Conservation (phyloP, 2,329 filamentous ascomycete species). For the Verticillium tricorpus region DNA sequence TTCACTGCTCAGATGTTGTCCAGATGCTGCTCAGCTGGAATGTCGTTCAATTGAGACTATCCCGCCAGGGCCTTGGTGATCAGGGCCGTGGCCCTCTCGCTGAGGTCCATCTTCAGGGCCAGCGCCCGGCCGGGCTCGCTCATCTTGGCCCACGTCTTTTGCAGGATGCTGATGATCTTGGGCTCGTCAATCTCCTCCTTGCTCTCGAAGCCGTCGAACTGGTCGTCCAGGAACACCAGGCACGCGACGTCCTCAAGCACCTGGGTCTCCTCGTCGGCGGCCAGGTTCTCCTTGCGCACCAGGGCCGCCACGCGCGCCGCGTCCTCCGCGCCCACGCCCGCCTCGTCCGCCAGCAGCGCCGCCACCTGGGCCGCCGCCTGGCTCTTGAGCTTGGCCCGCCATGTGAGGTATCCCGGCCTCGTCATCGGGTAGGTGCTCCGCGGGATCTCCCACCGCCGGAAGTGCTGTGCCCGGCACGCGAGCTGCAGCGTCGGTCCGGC, state of each 20-base stretch:
- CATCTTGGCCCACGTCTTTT: constrained; percentile 77
- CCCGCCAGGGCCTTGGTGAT: constrained; percentile 56
- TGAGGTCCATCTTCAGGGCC: constrained; percentile 63
- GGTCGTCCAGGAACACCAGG: constrained; percentile 81
- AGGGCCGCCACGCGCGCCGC: constrained; percentile 61
- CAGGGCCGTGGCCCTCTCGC: constrained; percentile 55
- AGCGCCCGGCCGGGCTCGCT: constrained; percentile 55
- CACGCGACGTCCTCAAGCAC: constrained; percentile 81
- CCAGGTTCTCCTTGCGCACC: constrained; percentile 74
- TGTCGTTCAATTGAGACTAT: background rate
- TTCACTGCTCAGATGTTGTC: too few species aligned
- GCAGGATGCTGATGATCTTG: constrained; percentile 67
- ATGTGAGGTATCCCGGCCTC: constrained; percentile 71
- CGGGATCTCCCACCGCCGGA: constrained; percentile 77
- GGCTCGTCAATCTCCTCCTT: constrained; percentile 64
- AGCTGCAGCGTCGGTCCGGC: constrained; percentile 66
- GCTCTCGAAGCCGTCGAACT: constrained; percentile 75
- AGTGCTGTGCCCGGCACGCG: constrained; percentile 80
- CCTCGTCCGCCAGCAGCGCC: constrained; percentile 42
- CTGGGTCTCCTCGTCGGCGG: constrained; percentile 58
- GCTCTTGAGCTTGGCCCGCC: constrained; percentile 69
- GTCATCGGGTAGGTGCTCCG: constrained; percentile 70
- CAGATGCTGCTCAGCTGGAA: too few species aligned
- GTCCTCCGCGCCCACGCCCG: constrained; percentile 40
- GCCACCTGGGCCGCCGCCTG: constrained; percentile 54